Conservation (phyloP, 768 basidiomycete genomes). For the Holtermannia corniformis region DNA sequence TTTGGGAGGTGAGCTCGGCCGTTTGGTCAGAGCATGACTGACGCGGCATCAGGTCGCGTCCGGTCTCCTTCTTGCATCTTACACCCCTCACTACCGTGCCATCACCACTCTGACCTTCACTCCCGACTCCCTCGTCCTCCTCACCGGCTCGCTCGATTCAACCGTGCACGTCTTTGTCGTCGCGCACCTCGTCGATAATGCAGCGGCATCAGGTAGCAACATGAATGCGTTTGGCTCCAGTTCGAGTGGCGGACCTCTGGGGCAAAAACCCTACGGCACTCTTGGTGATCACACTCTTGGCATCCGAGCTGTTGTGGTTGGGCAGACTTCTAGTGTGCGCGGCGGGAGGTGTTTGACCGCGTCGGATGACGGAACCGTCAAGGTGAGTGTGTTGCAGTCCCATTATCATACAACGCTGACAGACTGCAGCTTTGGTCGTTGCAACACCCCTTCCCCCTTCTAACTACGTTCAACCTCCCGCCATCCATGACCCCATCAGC, state of each 20-base stretch:
- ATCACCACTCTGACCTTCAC: slow-evolving; percentile 77
- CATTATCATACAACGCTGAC: background rate
- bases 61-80: slow-evolving; percentile 82
- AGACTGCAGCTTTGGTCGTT: slow-evolving; percentile 33
- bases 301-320: slow-evolving; percentile 69
- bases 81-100: slow-evolving; percentile 93
- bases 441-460: slow-evolving; percentile 54
- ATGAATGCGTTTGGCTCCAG: background rate
- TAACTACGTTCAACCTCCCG: slow-evolving; percentile 83
- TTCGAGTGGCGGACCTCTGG: slow-evolving; percentile 40
- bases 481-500: slow-evolving; percentile 52
- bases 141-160: slow-evolving; percentile 87
- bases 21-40: background rate
- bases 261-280: slow-evolving; percentile 60
- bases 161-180: slow-evolving; percentile 59
- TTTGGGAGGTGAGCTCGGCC: slow-evolving; percentile 76
- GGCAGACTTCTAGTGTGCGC: slow-evolving; percentile 65
- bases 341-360: slow-evolving; percentile 55
- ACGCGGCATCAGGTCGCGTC: slow-evolving; percentile 58
- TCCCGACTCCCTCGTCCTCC: slow-evolving; percentile 62
- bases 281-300: slow-evolving; percentile 88
- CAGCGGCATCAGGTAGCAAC: slow-evolving; percentile 2
- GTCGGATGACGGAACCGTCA: slow-evolving; percentile 81
- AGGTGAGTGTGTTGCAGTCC: slow-evolving; percentile 48
- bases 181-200: slow-evolving; percentile 27